Evolutionary conservation across 495 filamentous ascomycete species (phyloP).

Genomic region (Neurospora discreta): DNA sequence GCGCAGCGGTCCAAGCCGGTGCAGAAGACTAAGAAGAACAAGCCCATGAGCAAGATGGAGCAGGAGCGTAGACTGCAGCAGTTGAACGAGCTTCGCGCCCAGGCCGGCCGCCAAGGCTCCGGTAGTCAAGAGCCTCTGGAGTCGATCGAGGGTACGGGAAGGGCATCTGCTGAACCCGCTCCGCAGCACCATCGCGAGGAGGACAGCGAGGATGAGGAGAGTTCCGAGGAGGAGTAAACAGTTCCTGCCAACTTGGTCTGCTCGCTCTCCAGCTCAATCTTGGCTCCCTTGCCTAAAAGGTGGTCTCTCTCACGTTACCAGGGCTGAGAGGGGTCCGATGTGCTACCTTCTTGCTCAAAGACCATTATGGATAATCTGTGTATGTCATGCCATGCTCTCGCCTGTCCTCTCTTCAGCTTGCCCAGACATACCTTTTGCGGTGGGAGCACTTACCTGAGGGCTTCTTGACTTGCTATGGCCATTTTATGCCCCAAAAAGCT

Average conservation of each 20-base stretch:
- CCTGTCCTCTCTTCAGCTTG: background rate
- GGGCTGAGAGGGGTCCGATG: background rate
- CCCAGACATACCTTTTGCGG: background rate
- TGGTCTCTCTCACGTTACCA: background rate
- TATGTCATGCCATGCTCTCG: background rate
- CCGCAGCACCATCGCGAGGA: slow-evolving; percentile 22
- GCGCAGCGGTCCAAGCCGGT: slow-evolving; percentile 31
- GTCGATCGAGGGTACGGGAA: slow-evolving; percentile 24
- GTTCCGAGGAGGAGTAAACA: slow-evolving; percentile 27
- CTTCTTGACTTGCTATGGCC: background rate
- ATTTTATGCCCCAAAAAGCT: background rate
- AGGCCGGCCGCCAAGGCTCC: slow-evolving; percentile 32
- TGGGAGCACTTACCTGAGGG: background rate
- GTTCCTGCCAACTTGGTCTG: background rate
- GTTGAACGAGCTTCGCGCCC: slow-evolving; percentile 50
- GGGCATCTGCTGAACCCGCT: slow-evolving; percentile 7
- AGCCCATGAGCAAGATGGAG: slow-evolving; percentile 92
- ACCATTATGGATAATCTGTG: background rate
- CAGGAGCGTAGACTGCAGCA: slow-evolving; percentile 81
- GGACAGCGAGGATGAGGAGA: slow-evolving; percentile 27
- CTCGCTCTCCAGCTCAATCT: background rate
- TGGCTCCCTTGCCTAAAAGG: background rate
- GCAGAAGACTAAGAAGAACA: slow-evolving; percentile 87
- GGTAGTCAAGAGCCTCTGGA: slow-evolving; percentile 39
- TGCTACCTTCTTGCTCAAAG: background rate